Evolutionary conservation across 345 rosid genomes (phyloP), one percentile per base, ranked within the genome.

Genomic region (Hypericum perforatum): DNA sequence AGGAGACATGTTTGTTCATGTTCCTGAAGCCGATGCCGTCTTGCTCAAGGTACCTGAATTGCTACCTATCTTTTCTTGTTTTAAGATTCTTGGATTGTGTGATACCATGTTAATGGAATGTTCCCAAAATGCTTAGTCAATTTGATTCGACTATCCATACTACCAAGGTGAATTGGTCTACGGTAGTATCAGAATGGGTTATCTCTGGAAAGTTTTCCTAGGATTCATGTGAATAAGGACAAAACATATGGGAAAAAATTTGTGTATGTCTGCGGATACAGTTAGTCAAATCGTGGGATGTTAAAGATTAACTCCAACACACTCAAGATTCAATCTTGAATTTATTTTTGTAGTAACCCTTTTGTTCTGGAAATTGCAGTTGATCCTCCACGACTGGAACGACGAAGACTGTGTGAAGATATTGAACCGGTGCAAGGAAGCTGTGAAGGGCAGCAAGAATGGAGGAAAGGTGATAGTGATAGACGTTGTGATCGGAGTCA

Each of bases 1-100:
- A 39, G 78, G 82, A 0, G 62, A 73, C 50, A 70, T 77, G 82
- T 62, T 73, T 42, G 39, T 47, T 14, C 37, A 42, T 4, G 38
- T 76, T 40, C 78, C 81, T 5, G 11, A 70, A 0, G 74, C 71
- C 6, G 56, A 77, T 50, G 65, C 62, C 37, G 0, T 67, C 38
- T 0, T 70, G 3, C 13, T 76, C 0, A 70, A 70, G 78, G 78
- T 70, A 39, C 41, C 32, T 22, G 1, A 22, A 22, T 22, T 22
- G 32, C 32, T 22, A 22, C 32, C 4, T 22, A 4, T 22, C 32
- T n/a, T n/a, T n/a, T n/a, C n/a, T n/a, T n/a, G n/a, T n/a, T n/a
- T n/a, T n/a, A n/a, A n/a, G n/a, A n/a, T n/a, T n/a, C n/a, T n/a
- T n/a, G n/a, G n/a, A n/a, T n/a, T n/a, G 45, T 7, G 45, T 43